phyloP scores from a whole-genome alignment of 352 stramenopile genomes.

The Globisporangium irregulare region DNA sequence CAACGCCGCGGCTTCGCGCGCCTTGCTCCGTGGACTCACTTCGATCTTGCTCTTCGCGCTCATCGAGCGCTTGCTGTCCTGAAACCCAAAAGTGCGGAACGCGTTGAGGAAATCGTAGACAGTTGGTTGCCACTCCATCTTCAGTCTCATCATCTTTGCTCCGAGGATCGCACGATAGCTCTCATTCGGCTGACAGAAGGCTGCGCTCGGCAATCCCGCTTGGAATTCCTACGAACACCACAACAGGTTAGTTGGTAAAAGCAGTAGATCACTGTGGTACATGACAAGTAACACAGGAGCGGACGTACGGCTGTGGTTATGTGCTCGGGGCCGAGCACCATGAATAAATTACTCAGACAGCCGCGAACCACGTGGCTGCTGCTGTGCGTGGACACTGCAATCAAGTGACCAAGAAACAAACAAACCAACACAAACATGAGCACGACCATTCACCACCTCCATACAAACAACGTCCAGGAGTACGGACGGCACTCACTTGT shows the following conservation, averaged over 20 bases:
- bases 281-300: conserved; percentile 1
- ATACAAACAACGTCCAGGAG: neutral
- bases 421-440: neutral
- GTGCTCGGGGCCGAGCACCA: conserved; percentile 22
- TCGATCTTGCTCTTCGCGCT: conserved; percentile 75
- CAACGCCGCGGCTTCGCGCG: conserved; percentile 15
- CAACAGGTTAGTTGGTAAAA: neutral
- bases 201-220: conserved; percentile 44
- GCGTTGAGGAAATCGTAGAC: conserved; percentile 77
- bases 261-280: neutral
- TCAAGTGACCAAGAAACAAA: conserved; percentile 12
- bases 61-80: conserved; percentile 83
- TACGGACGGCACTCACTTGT: conserved; percentile 45
- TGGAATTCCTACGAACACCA: conserved; percentile 31
- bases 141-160: conserved; percentile 25
- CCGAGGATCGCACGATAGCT: conserved; percentile 42
- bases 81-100: conserved; percentile 77
- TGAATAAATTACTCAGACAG: conserved; percentile 72
- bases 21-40: conserved; percentile 29
- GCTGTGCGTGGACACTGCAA: conserved; percentile 72
- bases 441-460: conserved; percentile 3
- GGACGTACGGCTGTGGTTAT: conserved; percentile 9
- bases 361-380: conserved; percentile 62
- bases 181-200: conserved; percentile 50
- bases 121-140: conserved; percentile 68